Conservation (phyloP, 257 asterid species). For the Nemophila menziesii region DNA sequence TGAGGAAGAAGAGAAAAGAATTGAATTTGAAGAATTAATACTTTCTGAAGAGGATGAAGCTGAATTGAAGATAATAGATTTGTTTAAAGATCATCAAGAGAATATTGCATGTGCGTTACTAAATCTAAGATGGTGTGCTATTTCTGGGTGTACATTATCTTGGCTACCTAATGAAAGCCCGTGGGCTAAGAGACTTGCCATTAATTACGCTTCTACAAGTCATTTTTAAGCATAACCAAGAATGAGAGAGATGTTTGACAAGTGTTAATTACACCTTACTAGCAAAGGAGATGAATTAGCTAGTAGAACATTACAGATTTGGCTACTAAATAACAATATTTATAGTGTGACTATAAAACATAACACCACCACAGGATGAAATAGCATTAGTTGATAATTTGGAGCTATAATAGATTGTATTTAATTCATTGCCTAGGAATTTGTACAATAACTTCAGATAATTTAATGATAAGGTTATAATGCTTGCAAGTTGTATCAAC, state of each 20-base stretch:
- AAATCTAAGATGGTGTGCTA: conserved; percentile 67
- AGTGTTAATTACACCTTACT: background rate
- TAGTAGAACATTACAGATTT: background rate
- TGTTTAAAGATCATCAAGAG: conserved; percentile 34
- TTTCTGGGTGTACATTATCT: conserved; percentile 27
- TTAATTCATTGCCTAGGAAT: no score
- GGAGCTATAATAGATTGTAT: no score
- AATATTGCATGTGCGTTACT: conserved; percentile 43
- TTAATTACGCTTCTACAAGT: conserved; percentile 24
- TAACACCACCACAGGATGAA: no score
- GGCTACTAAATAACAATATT: background rate
- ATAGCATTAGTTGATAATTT: no score
- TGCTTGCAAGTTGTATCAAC: no score
- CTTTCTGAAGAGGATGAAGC: conserved; percentile 33
- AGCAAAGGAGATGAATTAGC: background rate
- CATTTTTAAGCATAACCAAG: background rate
- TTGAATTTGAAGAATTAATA: conserved; percentile 40
- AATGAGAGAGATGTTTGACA: background rate
- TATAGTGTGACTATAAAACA: no score
- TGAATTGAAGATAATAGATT: conserved; percentile 36
- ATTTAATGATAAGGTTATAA: no score
- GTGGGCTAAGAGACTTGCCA: conserved; percentile 61
- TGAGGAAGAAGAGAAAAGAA: conserved; percentile 30
- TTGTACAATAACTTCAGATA: no score
- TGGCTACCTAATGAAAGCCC: conserved; percentile 57